Base-by-base conservation (phyloP, 2,329 filamentous ascomycete species). In the Chrysoporthe puriensis region DNA sequence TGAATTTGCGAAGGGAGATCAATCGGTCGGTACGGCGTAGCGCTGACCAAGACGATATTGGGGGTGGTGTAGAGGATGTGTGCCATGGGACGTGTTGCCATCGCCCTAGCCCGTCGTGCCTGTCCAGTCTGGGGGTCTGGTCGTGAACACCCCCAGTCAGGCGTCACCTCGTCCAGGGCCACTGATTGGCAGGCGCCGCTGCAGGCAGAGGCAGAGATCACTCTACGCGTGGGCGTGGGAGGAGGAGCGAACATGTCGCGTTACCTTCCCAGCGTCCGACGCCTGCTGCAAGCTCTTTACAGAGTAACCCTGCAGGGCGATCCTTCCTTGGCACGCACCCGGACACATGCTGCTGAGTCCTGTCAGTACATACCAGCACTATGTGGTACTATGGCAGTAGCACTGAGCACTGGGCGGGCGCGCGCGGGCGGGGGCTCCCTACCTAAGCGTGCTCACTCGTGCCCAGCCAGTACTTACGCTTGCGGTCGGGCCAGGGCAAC, bases 201-300 rank as follows among this genome's bases (percentile, higher is more conserved):
- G 9, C 48, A 52, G 3, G 32, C 26, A 16, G 6, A 32, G 26
- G 26, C 26, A 26, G 26, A 59, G 26, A 44, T 26, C 57, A 60
- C 57, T 60, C 32, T 60, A 60, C 57, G 36, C 57, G 56, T 43
- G 40, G 56, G 34, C 56, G 56, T 26, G 9, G 56, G 34, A 40
- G 26, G 50, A 59, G 36, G n/a, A 32, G n/a, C 50, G 21, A 32
- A 13, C 14, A 11, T 6, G 13, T 54, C 50, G 50, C 50, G 50
- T 54, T 54, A 32, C 21, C 50, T 26, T 34, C 13, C 50, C 48
- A 32, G 26, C 26, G 26, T 26, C 26, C 14, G 48, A 21, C 21
- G 26, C 4, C 50, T 54, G 21, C 50, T 54, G 50, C 50, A 54
- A 32, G 50, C 50, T 54, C 50, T 54, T 54, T 54, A 32, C 50